phyloP scores from a whole-genome alignment of 768 basidiomycete species.

The Cystobasidium tubakii region DNA sequence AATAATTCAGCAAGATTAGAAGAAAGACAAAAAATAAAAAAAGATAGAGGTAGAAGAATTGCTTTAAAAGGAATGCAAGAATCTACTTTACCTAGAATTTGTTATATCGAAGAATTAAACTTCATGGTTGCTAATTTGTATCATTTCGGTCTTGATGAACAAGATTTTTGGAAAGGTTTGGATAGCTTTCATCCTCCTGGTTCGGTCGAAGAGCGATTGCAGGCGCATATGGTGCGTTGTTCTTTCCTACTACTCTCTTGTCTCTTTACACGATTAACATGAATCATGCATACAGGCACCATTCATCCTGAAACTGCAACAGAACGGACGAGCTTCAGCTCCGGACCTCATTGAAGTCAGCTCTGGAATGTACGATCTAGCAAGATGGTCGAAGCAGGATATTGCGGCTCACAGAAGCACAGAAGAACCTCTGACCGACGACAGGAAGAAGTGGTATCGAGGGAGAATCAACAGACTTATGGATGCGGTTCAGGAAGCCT shows the following conservation, averaged over 20 bases:
- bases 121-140: slow-evolving; percentile 45
- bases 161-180: slow-evolving; percentile 44
- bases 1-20: background rate
- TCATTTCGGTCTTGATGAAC: slow-evolving; percentile 46
- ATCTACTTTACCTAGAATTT: slow-evolving; percentile 43
- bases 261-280: too few species aligned
- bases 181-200: slow-evolving; percentile 43
- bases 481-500: slow-evolving; percentile 39
- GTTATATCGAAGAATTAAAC: slow-evolving; percentile 44
- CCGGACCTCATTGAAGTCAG: slow-evolving; percentile 46
- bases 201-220: slow-evolving; percentile 44
- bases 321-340: slow-evolving; percentile 40
- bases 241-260: background rate
- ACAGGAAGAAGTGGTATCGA: slow-evolving; percentile 44
- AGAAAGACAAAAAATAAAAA: slow-evolving; percentile 27
- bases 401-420: slow-evolving; percentile 26
- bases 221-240: slow-evolving; percentile 30
- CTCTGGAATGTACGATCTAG: slow-evolving; percentile 44
- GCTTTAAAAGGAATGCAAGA: slow-evolving; percentile 43
- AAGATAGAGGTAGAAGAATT: slow-evolving; percentile 20
- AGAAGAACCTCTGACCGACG: slow-evolving; percentile 36
- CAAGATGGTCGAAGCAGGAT: slow-evolving; percentile 45
- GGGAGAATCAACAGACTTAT: slow-evolving; percentile 38
- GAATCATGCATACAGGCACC: too few species aligned
- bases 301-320: slow-evolving; percentile 40